Base-by-base conservation (phyloP, 1,139 yeast species). In the Geotrichum carabidarum region DNA sequence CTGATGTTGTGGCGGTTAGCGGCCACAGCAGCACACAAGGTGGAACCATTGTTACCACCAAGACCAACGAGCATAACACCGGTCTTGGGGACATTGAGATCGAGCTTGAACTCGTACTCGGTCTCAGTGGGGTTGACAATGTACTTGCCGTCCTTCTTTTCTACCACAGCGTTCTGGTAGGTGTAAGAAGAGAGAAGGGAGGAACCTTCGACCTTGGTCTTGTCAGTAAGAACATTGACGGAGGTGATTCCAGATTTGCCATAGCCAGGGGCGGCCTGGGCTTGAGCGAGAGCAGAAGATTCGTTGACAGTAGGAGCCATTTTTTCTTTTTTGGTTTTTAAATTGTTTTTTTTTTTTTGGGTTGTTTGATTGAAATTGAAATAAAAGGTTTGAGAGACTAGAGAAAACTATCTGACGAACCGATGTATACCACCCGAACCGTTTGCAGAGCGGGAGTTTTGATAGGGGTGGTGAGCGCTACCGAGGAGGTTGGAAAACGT, bases 41-140 rank as follows among this genome's bases (percentile, higher is more conserved):
- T 91, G 59, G 96, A 80, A 73, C 98, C 98, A 69, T 91, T 91
- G 78, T 91, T 91, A 74, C 98, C 98, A 66, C 97, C 98, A 63
- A 90, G 79, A 63, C 98, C 98, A 53, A 91, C 97, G 62, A 91
- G 79, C 82, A 91, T 74, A 60, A 91, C 77, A 68, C 97, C 98
- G 54, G 90, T 81, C 74, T 85, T 89, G 63, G 96, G 96, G 55
- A 85, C 83, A 60, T 78, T 79, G 69, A 88, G 78, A 66, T 89
- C 94, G 53, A 88, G 84, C 72, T 88, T 87, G 78, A 91, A 91
- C 68, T 89, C 86, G 69, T 89, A 88, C 61, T 88, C 86, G 61
- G 78, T 78, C 57, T 79, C 70, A 58, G 86, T 80, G 18, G 95
- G 95, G 27, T 84, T 82, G 55, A 90, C 95, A 54, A 74, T 73